phyloP scores from a whole-genome alignment of 2,329 filamentous ascomycete genomes.

The Gremmenia infestans region DNA sequence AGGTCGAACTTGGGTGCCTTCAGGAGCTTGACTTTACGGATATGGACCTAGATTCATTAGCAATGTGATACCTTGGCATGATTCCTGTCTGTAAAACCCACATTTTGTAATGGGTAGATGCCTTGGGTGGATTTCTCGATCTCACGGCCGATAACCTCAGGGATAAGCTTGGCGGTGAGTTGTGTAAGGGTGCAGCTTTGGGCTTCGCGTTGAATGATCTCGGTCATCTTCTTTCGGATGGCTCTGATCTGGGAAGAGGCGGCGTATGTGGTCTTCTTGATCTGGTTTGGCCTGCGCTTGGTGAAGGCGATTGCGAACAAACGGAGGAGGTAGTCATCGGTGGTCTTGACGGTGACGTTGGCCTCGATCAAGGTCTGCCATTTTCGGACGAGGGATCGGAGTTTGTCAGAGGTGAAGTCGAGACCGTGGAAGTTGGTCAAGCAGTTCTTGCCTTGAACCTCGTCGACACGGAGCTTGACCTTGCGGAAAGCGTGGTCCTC shows the following conservation, averaged over 20 bases:
- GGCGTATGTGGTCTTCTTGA: conserved; percentile 99
- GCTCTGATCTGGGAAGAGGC: conserved; percentile 93
- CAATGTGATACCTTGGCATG: conserved; percentile 10
- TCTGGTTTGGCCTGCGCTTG: conserved; percentile 98
- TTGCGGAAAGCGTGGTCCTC: conserved; percentile 99
- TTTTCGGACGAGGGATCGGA: conserved; percentile 97
- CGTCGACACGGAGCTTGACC: conserved; percentile 96
- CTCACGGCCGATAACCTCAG: conserved; percentile 98
- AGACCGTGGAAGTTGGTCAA: conserved; percentile 99
- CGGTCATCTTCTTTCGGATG: conserved; percentile 99
- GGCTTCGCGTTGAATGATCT: conserved; percentile 97
- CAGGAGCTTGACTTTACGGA: conserved; percentile 99
- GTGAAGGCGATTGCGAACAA: conserved; percentile 99
- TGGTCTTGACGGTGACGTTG: conserved; percentile 99
- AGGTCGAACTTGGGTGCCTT: conserved; percentile 99
- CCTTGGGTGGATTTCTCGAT: conserved; percentile 99
- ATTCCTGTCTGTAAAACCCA: conserved; percentile 42
- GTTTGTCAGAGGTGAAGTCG: conserved; percentile 99
- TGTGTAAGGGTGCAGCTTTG: conserved; percentile 90
- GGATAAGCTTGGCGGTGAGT: conserved; percentile 97
- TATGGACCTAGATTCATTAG: conserved; percentile 75
- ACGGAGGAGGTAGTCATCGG: conserved; percentile 98
- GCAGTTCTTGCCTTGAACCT: conserved; percentile 99
- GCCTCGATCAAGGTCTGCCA: conserved; percentile 99
- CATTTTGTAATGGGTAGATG: conserved; percentile 99